phyloP scores from a whole-genome alignment of 2,329 filamentous ascomycete genomes.

The Lomentospora prolificans region DNA sequence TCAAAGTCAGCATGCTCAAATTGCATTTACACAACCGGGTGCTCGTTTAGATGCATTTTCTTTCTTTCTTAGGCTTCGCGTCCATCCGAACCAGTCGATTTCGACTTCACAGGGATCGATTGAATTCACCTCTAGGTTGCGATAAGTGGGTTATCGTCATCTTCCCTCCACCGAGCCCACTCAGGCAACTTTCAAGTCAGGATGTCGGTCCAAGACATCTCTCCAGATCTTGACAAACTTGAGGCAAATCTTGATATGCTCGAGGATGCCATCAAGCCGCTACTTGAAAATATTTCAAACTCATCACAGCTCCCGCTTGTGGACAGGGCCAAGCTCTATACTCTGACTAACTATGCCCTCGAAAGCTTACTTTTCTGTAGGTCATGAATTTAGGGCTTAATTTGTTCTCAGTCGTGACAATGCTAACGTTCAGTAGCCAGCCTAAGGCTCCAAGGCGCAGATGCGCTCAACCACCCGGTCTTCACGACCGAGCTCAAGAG shows the following conservation, averaged over 20 bases:
- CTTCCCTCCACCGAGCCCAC: not conserved
- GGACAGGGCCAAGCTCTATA: conserved; percentile 88
- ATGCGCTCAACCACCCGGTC: conserved; percentile 77
- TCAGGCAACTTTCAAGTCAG: not conserved
- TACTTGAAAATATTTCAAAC: conserved; percentile 57
- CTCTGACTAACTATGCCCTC: conserved; percentile 79
- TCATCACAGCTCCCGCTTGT: conserved; percentile 78
- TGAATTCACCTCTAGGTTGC: not conserved
- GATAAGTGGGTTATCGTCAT: not conserved
- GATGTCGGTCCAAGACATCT: conserved; percentile 45
- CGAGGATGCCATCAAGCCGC: conserved; percentile 62
- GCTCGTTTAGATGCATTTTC: not conserved
- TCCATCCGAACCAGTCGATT: too few relatives aligned
- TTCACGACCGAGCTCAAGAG: conserved; percentile 70
- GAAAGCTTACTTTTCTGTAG: conserved; percentile 82
- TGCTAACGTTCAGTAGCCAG: conserved; percentile 37
- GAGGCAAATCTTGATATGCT: conserved; percentile 72
- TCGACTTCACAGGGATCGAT: too few relatives aligned
- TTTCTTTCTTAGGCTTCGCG: too few relatives aligned
- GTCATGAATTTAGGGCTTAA: conserved; percentile 17
- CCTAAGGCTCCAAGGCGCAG: conserved; percentile 65
- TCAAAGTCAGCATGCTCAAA: too few relatives aligned
- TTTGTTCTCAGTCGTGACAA: not conserved
- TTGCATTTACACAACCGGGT: too few relatives aligned
- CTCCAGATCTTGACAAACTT: conserved; percentile 61